Percentiles rank a stretch among this genome's conserved stretches.
phyloP scores from a whole-genome alignment of 2,329 filamentous ascomycete genomes.

The Fusarium sp. region DNA sequence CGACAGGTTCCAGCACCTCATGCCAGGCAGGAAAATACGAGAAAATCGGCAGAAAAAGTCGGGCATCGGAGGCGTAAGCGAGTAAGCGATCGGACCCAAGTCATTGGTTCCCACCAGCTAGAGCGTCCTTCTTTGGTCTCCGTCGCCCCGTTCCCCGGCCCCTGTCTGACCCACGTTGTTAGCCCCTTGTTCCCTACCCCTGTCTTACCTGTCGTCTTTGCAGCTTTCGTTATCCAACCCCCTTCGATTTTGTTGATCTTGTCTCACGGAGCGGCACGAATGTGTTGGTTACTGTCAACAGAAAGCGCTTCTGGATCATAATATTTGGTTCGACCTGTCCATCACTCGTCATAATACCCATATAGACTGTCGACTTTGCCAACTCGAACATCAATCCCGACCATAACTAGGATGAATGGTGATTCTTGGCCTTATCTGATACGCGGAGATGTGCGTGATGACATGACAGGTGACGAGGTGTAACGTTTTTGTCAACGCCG shows the following conservation, averaged over 20 bases:
- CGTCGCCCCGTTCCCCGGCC: constrained; percentile 26
- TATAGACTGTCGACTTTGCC: neutral
- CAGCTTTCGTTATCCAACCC: constrained; percentile 27
- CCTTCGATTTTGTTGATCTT: constrained; percentile 18
- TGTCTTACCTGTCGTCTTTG: constrained; percentile 12
- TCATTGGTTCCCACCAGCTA: constrained; percentile 32
- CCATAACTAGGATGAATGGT: neutral
- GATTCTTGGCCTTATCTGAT: constrained; percentile 1
- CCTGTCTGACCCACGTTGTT: constrained; percentile 26
- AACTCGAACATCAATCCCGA: neutral
- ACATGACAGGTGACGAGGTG: constrained; percentile 11
- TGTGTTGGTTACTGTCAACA: constrained; percentile 1
- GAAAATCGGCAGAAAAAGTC: constrained; percentile 36
- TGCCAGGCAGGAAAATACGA: constrained; percentile 36
- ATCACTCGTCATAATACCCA: neutral
- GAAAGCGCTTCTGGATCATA: constrained; percentile 1
- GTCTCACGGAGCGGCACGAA: constrained; percentile 7
- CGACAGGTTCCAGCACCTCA: constrained; percentile 8
- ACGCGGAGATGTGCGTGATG: constrained; percentile 1
- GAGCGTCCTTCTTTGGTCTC: constrained; percentile 19
- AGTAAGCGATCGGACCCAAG: constrained; percentile 33
- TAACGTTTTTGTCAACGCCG: constrained; percentile 1
- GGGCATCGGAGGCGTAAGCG: constrained; percentile 25
- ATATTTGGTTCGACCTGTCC: neutral
- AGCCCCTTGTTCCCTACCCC: constrained; percentile 39